Evolutionary conservation across 257 asterid species (phyloP).

Genomic region (Gardenia jasminoides): DNA sequence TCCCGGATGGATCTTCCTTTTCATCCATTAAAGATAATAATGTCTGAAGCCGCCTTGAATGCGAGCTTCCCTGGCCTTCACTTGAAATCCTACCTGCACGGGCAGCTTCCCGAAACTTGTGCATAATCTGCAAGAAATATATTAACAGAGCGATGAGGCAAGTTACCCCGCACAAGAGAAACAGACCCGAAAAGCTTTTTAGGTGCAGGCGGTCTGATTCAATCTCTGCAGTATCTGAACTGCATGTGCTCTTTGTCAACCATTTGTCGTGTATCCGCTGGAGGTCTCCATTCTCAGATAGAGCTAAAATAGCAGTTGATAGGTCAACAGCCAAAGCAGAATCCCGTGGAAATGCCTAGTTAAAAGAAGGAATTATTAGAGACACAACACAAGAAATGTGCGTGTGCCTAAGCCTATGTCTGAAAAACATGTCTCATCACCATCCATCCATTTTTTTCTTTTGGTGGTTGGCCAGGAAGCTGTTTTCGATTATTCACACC

Average conservation of each 20-base stretch:
- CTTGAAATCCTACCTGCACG: constrained; percentile 15
- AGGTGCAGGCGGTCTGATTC: constrained; percentile 52
- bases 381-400: too few species aligned
- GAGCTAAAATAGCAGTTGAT: constrained; percentile 56
- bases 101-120: constrained; percentile 38
- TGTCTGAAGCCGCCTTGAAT: constrained; percentile 53
- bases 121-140: constrained; percentile 50
- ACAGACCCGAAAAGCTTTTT: constrained; percentile 53
- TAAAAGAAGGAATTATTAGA: constrained; percentile 9
- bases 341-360: constrained; percentile 62
- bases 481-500: background rate
- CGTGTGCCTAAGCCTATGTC: background rate
- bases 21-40: constrained; percentile 63
- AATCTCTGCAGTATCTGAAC: constrained; percentile 26
- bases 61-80: constrained; percentile 35
- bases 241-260: constrained; percentile 46
- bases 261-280: constrained; percentile 94
- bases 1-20: constrained; percentile 50
- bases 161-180: constrained; percentile 51
- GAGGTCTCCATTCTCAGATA: constrained; percentile 95
- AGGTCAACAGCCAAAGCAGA: constrained; percentile 60
- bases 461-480: background rate
- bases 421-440: too few species aligned
- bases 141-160: constrained; percentile 62
- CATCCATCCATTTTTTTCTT: too few species aligned